These are phyloP conservation scores for Spizellomyces sp. DNA, from an alignment of 192 early-diverging fungal genomes.

Conservation along the genomic window DNA sequence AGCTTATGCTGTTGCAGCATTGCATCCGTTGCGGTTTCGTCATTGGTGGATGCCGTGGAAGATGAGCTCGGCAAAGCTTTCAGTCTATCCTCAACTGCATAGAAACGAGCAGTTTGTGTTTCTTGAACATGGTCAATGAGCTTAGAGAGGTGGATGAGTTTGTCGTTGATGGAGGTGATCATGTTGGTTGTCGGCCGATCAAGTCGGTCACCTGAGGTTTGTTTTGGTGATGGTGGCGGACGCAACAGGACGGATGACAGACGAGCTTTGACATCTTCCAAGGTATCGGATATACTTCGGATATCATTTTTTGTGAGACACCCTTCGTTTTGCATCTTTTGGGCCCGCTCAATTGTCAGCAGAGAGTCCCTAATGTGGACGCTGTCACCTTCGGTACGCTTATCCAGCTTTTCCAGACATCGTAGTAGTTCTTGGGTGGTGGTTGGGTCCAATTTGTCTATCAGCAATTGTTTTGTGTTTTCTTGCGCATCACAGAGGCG, in stretches of 20 bases:
- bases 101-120: constrained; percentile 23
- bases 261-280: background rate
- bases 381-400: too few relatives aligned
- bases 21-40: constrained; percentile 16
- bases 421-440: too few relatives aligned
- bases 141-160: constrained; percentile 30
- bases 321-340: background rate
- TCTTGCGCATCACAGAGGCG: too few relatives aligned
- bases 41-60: background rate
- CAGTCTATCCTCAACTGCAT: constrained; percentile 6
- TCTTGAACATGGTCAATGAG: constrained; percentile 31
- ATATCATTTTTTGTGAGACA: background rate
- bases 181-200: constrained; percentile 39
- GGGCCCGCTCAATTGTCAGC: too few relatives aligned
- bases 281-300: background rate
- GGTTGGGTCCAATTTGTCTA: too few relatives aligned
- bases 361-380: too few relatives aligned
- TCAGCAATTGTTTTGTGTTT: too few relatives aligned
- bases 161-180: constrained; percentile 43
- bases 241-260: background rate
- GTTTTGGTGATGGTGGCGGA: background rate
- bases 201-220: background rate
- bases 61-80: background rate
- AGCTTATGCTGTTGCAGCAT: constrained; percentile 28
- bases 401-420: too few relatives aligned